Evolutionary conservation across 805 yeast genomes (phyloP), one percentile per base, ranked within the genome.

Genomic region (Torulaspora gathmanii): DNA sequence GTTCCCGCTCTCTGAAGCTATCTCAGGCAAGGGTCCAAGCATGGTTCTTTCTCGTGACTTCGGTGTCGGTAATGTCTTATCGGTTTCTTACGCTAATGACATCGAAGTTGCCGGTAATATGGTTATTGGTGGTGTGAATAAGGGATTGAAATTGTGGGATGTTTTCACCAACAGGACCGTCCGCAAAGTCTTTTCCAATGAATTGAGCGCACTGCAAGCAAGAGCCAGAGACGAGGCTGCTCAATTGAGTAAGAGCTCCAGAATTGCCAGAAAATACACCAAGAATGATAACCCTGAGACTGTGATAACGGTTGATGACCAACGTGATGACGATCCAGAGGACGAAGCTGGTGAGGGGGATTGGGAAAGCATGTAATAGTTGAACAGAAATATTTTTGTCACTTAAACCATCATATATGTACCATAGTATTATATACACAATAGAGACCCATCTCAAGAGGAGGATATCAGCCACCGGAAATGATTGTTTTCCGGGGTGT

Each of bases 111-210:
- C 89, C 2, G 97, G 97, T 50, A 78, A 84, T 61, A 64, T 93
- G 52, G 81, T 82, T 16, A 76, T 88, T 50, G 98, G 96, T 55
- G 99, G 99, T 59, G 87, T 85, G 34, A 75, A 76, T 42, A 83
- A 89, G 13, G 83, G 85, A 11, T 72, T 93, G 65, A 90, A 89
- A 70, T 77, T 93, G 70, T 93, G 97, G 95, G 98, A 93, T 68
- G 75, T 82, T 7, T 85, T 90, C 64, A 78, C 87, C 42, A 93
- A 93, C 69, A 72, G 78, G 50, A 74, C 91, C 12, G 90, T 90
- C 15, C 78, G 96, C 58, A 72, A 72, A 37, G 70, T 84, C 2
- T 83, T 91, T 67, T 77, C 75, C 38, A 73, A 69, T 9, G 83
- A 82, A 47, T 70, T 86, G 61, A 70, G 64, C 41, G 63, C 60